phyloP scores from a whole-genome alignment of 2,329 filamentous ascomycete species.

The Phialocephala sp. region DNA sequence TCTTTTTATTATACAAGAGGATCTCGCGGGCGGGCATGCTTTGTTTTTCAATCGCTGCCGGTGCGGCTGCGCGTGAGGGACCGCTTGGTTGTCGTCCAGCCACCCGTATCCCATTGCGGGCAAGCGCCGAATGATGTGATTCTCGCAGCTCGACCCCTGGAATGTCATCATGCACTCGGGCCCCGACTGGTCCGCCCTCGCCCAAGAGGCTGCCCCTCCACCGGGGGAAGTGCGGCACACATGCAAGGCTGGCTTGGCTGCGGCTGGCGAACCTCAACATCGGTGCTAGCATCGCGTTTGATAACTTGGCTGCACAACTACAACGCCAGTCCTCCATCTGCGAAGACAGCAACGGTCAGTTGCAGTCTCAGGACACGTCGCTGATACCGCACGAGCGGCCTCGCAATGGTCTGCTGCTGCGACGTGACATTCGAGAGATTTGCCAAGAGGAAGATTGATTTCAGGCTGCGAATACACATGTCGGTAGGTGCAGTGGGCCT shows the following conservation, averaged over 20 bases:
- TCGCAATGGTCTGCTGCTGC: no score
- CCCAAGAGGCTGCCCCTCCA: not conserved
- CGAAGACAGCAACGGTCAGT: no score
- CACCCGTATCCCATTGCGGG: not conserved
- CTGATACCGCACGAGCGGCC: no score
- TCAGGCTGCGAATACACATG: no score
- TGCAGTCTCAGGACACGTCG: no score
- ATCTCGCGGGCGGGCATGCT: not conserved
- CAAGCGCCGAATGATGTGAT: conserved; percentile 21
- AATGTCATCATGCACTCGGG: conserved; percentile 13
- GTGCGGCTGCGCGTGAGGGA: no score
- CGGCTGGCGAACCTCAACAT: not conserved
- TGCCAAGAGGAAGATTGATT: no score
- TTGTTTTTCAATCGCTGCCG: not conserved
- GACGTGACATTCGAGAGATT: no score
- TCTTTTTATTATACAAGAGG: not conserved
- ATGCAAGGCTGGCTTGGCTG: conserved; percentile 21
- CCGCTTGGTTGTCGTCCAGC: not conserved
- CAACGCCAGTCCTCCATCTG: no score
- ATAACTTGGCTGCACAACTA: no score
- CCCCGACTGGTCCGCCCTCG: conserved; percentile 1
- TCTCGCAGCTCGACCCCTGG: conserved; percentile 12
- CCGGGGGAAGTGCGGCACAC: not conserved
- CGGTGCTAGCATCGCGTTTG: no score
- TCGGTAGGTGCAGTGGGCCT: no score